Evolutionary conservation across 192 early-diverging fungal species (phyloP).

Genomic region (Coemansia sp.): DNA sequence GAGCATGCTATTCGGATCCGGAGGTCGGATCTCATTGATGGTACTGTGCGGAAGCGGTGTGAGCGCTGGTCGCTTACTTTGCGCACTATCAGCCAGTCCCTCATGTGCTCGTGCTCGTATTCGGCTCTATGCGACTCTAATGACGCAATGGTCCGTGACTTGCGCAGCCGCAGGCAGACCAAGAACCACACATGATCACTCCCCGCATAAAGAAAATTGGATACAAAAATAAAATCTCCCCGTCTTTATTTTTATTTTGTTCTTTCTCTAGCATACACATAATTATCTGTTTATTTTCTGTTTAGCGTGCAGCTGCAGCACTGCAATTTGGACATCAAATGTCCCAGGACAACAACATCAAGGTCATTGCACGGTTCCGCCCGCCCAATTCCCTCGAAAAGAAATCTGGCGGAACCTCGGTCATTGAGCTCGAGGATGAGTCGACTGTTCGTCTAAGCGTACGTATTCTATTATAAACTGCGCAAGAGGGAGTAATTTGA

Average conservation of each 20-base stretch:
- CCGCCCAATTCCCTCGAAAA: slow-evolving; percentile 93
- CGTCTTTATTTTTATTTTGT: slow-evolving; percentile 3
- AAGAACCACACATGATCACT: not conserved
- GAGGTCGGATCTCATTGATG: slow-evolving; percentile 43
- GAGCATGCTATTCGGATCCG: slow-evolving; percentile 57
- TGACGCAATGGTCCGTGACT: slow-evolving; percentile 7
- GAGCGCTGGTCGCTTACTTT: slow-evolving; percentile 43
- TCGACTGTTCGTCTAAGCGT: slow-evolving; percentile 57
- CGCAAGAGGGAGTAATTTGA: not conserved
- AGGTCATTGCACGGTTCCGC: slow-evolving; percentile 96
- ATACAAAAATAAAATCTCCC: slow-evolving; percentile 3
- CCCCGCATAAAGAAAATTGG: not conserved
- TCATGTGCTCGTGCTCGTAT: slow-evolving; percentile 22
- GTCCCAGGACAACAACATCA: slow-evolving; percentile 82
- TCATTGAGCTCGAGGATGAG: slow-evolving; percentile 73
- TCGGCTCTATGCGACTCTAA: slow-evolving; percentile 26
- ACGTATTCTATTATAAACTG: slow-evolving; percentile 3
- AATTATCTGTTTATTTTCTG: not conserved
- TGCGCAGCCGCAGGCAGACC: slow-evolving; percentile 2
- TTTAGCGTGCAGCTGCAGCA: not conserved
- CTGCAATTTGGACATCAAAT: slow-evolving; percentile 23
- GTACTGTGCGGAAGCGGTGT: slow-evolving; percentile 17
- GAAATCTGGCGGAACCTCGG: slow-evolving; percentile 84
- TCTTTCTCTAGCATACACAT: not conserved
- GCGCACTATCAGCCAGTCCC: slow-evolving; percentile 16